Percentiles rank a stretch among this genome's conserved stretches.
These are phyloP conservation scores for Nicotiana undulata DNA, from an alignment of 257 asterid genomes.

Conservation along the genomic window DNA sequence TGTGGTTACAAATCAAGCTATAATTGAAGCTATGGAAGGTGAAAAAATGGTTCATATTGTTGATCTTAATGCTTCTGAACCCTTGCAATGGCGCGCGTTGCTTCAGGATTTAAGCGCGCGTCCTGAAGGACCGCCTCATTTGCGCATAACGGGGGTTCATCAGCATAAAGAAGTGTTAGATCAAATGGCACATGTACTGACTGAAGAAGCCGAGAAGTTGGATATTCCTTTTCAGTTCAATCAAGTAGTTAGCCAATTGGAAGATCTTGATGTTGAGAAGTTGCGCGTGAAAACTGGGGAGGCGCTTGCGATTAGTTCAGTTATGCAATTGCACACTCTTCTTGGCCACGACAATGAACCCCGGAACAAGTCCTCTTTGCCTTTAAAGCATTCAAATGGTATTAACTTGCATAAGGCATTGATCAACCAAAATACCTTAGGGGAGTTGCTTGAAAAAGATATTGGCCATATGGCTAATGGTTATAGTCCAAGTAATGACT, in stretches of 20 bases:
- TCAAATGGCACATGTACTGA: constrained; percentile 71
- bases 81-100: constrained; percentile 79
- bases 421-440: constrained; percentile 43
- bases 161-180: constrained; percentile 62
- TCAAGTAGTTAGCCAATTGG: constrained; percentile 57
- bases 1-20: constrained; percentile 72
- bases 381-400: constrained; percentile 28
- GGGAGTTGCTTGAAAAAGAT: constrained; percentile 72
- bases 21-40: constrained; percentile 93
- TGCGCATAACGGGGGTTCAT: constrained; percentile 79
- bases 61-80: constrained; percentile 66
- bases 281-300: constrained; percentile 87
- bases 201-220: constrained; percentile 74
- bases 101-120: constrained; percentile 90
- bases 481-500: constrained; percentile 52
- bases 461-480: constrained; percentile 24
- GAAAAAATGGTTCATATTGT: constrained; percentile 88
- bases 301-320: constrained; percentile 71
- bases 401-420: constrained; percentile 40
- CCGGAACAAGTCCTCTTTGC: constrained; percentile 26
- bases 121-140: constrained; percentile 96
- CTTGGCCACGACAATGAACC: constrained; percentile 41
- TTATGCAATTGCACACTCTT: constrained; percentile 64
- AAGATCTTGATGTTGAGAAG: constrained; percentile 58
- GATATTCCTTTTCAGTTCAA: constrained; percentile 91